Evolutionary conservation across 2,329 filamentous ascomycete genomes (phyloP).

Genomic region (Scytalidium sp.): DNA sequence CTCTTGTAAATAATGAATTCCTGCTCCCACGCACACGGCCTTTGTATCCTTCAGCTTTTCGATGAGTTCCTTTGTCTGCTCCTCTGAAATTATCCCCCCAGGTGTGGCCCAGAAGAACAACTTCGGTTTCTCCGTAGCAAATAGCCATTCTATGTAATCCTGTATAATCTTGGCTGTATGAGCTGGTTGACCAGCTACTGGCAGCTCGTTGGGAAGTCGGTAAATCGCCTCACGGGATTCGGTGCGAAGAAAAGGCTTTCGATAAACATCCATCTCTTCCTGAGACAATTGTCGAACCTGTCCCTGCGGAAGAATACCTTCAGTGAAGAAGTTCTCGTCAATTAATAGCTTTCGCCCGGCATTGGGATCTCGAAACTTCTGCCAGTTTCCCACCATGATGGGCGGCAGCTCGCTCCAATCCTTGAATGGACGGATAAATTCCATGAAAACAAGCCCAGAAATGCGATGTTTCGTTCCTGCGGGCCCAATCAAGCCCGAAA

Average conservation of each 20-base stretch:
- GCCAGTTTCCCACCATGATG: not conserved
- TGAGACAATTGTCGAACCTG: not conserved
- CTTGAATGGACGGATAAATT: not conserved
- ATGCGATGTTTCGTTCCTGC: not conserved
- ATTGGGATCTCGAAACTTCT: not conserved
- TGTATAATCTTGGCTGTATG: not conserved
- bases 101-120: constrained; percentile 3
- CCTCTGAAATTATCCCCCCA: not conserved
- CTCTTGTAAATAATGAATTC: not conserved
- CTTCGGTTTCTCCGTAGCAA: constrained; percentile 1
- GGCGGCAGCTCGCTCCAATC: not conserved
- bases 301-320: not conserved
- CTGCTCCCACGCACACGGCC: not conserved
- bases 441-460: constrained; percentile 1
- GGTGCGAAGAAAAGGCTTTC: not conserved
- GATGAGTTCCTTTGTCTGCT: not conserved
- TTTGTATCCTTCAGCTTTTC: constrained; percentile 3
- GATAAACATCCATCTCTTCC: not conserved
- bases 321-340: constrained; percentile 1
- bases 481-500: constrained; percentile 2
- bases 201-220: not conserved
- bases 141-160: not conserved
- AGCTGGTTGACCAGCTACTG: not conserved
- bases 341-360: not conserved
- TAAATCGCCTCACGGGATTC: constrained; percentile 1